Conservation (phyloP, 2,329 filamentous ascomycete genomes). For the Lasiodiplodia sp. region DNA sequence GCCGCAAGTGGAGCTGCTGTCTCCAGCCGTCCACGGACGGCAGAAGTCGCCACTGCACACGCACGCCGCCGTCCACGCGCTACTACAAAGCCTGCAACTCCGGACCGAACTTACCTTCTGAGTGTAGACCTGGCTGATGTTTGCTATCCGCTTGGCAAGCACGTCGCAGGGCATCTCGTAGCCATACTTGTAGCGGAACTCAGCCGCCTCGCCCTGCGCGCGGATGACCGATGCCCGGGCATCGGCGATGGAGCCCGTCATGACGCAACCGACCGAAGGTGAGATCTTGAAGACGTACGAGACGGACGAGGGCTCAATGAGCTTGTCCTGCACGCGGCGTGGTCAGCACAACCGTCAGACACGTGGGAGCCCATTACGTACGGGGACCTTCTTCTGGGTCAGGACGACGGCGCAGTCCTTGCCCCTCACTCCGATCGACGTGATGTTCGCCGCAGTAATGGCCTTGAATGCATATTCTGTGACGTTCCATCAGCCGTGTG, state of each 20-base stretch:
- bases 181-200: conserved; percentile 98
- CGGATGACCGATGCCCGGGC: conserved; percentile 88
- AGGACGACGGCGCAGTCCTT: conserved; percentile 97
- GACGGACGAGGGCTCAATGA: conserved; percentile 96
- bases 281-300: conserved; percentile 98
- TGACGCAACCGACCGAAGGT: conserved; percentile 94
- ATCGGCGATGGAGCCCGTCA: conserved; percentile 98
- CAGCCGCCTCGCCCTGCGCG: conserved; percentile 92
- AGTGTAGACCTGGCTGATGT: conserved; percentile 99
- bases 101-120: conserved; percentile 74
- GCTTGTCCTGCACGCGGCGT: conserved; percentile 71
- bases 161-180: conserved; percentile 99
- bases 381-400: conserved; percentile 98
- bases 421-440: conserved; percentile 92
- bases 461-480: conserved; percentile 99
- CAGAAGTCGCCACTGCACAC: neutral
- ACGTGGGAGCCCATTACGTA: conserved; percentile 1
- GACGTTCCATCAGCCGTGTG: conserved; percentile 15
- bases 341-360: conserved; percentile 1
- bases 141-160: conserved; percentile 93
- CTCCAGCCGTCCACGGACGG: neutral
- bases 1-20: conserved; percentile 5
- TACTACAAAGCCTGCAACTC: neutral
- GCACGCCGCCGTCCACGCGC: neutral
- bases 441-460: conserved; percentile 99